A percentile compares a stretch with the other conserved stretches of the same genome.
phyloP scores from a whole-genome alignment of 2,329 filamentous ascomycete genomes.

The Neurospora crassa region DNA sequence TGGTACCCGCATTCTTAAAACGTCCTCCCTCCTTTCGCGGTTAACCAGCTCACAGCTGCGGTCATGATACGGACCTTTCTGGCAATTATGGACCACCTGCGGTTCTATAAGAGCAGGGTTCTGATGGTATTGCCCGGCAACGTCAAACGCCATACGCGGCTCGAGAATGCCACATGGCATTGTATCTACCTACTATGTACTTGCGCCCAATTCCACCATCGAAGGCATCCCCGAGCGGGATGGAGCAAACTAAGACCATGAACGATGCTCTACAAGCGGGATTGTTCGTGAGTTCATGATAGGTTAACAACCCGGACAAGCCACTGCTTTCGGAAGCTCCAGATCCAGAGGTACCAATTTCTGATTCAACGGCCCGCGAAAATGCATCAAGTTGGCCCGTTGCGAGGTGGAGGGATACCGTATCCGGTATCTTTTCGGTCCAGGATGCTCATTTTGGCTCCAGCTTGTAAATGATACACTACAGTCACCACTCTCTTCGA shows the following conservation, averaged over 20 bases:
- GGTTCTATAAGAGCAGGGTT: neutral
- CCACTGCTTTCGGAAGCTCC: conserved; percentile 7
- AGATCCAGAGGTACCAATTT: neutral
- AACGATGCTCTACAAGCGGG: neutral
- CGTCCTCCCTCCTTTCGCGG: conserved; percentile 15
- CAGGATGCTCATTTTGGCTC: conserved; percentile 3
- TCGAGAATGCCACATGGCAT: neutral
- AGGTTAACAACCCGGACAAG: neutral
- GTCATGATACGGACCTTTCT: conserved; percentile 10
- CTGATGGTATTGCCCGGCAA: neutral
- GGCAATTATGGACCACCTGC: conserved; percentile 3
- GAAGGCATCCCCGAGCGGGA: neutral
- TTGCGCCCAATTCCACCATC: neutral
- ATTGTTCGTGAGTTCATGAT: neutral
- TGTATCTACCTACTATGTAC: neutral
- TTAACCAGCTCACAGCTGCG: conserved; percentile 15
- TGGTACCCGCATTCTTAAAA: conserved; percentile 9
- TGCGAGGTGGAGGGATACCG: conserved; percentile 1
- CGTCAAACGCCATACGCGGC: neutral
- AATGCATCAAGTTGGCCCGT: neutral
- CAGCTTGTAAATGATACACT: conserved; percentile 1
- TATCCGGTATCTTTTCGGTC: conserved; percentile 6
- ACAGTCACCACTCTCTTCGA: conserved; percentile 11
- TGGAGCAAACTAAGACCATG: neutral
- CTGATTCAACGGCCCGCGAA: neutral